Conservation (phyloP, 2,329 filamentous ascomycete genomes). For the Colletotrichum australisinense region DNA sequence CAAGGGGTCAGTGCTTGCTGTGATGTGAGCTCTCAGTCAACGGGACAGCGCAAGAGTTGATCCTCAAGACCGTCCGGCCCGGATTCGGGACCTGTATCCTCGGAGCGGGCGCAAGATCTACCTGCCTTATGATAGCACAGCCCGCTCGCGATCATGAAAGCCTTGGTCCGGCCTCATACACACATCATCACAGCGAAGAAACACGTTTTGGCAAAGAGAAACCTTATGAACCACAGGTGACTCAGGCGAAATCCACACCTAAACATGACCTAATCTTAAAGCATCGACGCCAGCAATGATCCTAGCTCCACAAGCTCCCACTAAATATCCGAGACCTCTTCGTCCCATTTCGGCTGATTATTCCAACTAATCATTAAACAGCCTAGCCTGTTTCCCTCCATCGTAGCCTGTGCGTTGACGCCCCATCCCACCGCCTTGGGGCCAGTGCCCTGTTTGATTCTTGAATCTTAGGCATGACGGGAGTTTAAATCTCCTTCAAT, state of each 20-base stretch:
- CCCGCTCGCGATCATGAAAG: background rate
- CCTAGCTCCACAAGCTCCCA: background rate
- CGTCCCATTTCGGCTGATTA: background rate
- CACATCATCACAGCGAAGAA: background rate
- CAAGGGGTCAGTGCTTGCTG: background rate
- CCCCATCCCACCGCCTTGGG: background rate
- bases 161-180: background rate
- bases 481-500: background rate
- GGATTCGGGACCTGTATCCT: background rate
- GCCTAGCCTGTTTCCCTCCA: background rate
- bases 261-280: background rate
- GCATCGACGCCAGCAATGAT: background rate
- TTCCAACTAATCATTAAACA: background rate
- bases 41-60: background rate
- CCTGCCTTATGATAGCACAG: background rate
- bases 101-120: background rate
- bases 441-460: background rate
- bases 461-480: slow-evolving; percentile 6
- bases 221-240: background rate
- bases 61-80: background rate
- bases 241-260: background rate
- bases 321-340: background rate
- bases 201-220: background rate
- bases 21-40: background rate
- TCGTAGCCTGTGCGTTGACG: background rate